Conservation (phyloP, 257 asterid genomes). For the Scutellaria baicalensis region DNA sequence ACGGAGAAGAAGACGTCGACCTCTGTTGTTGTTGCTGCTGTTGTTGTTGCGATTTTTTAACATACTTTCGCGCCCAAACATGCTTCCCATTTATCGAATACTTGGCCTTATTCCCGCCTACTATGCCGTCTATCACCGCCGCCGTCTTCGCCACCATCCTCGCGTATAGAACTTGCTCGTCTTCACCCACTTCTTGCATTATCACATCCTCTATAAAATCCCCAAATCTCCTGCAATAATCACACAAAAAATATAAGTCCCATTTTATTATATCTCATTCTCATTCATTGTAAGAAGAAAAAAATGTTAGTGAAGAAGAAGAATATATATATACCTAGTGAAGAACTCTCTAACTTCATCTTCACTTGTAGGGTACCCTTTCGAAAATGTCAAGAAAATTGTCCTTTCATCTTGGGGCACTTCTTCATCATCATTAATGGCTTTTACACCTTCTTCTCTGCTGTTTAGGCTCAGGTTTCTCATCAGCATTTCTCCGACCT, state of each 20-base stretch:
- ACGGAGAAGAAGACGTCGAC: no score
- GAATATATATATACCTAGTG: conserved; percentile 32
- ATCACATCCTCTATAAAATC: conserved; percentile 51
- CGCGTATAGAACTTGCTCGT: conserved; percentile 59
- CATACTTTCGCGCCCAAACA: conserved; percentile 69
- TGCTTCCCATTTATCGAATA: conserved; percentile 75
- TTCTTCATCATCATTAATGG: conserved; percentile 13
- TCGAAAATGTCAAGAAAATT: conserved; percentile 66
- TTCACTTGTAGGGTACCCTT: conserved; percentile 54
- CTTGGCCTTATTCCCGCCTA: conserved; percentile 46
- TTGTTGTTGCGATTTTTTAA: conserved; percentile 24
- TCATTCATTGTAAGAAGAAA: not conserved
- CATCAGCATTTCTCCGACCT: conserved; percentile 13
- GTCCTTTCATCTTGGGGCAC: conserved; percentile 56
- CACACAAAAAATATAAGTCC: no score
- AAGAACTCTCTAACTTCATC: conserved; percentile 53
- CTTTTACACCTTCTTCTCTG: not conserved
- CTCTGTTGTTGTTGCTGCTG: not conserved
- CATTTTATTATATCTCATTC: not conserved
- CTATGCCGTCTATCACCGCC: conserved; percentile 29
- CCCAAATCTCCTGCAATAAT: conserved; percentile 50
- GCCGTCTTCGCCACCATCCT: conserved; percentile 40
- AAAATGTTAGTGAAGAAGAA: no score
- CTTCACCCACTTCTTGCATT: conserved; percentile 59
- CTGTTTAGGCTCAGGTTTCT: not conserved